These are phyloP conservation scores for Primulina eburnea DNA, from an alignment of 257 asterid species.

Conservation along the genomic window DNA sequence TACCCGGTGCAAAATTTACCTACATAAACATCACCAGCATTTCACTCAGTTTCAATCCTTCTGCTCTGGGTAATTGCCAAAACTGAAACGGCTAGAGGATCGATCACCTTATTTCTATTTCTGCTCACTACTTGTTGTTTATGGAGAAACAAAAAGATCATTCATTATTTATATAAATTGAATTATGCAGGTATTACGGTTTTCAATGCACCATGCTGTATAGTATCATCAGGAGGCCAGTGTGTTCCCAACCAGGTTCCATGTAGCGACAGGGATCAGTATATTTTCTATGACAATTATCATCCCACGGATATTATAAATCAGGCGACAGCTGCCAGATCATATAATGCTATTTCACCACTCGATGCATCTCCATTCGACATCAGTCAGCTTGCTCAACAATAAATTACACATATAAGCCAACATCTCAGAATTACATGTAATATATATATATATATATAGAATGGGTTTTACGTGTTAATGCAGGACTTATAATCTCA, in stretches of 20 bases:
- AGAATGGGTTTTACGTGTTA: too few relatives aligned
- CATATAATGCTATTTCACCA: conserved; percentile 25
- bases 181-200: conserved; percentile 31
- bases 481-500: too few relatives aligned
- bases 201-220: conserved; percentile 31
- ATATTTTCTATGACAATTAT: conserved; percentile 36
- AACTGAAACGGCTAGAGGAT: too few relatives aligned
- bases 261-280: conserved; percentile 31
- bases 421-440: not conserved
- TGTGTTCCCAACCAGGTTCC: conserved; percentile 27
- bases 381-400: conserved; percentile 31
- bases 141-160: too few relatives aligned
- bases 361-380: conserved; percentile 38
- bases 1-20: conserved; percentile 31
- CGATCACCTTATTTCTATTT: too few relatives aligned
- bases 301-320: conserved; percentile 30
- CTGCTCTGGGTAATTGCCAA: conserved; percentile 15
- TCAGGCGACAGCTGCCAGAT: conserved; percentile 19
- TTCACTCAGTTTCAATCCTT: not conserved
- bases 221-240: conserved; percentile 21
- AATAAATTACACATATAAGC: not conserved
- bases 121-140: too few relatives aligned
- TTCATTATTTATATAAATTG: too few relatives aligned
- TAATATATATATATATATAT: too few relatives aligned
- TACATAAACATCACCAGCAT: conserved; percentile 27